Evolutionary conservation across 2,329 filamentous ascomycete genomes (phyloP), one percentile per base, ranked within the genome.

Genomic region (Tolypocladium amazonense): DNA sequence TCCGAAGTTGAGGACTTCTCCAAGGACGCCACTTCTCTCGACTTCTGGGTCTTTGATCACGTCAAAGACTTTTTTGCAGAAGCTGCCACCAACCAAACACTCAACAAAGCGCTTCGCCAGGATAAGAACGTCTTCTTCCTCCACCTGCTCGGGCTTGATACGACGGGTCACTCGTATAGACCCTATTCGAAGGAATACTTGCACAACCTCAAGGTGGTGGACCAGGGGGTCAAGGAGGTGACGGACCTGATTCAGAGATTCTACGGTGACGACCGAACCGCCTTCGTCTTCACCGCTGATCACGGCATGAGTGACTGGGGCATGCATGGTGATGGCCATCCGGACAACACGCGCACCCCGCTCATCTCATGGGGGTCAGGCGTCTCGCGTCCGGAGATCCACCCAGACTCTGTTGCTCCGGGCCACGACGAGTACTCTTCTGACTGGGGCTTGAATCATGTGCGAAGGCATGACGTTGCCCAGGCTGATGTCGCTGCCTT

Each of bases 261-360:
- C 71, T 99, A 97, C 68, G 81, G 77, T 6, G 88, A 92, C 66
- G 88, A 84, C 59, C 87, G 94, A 72, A 97, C 94, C 0, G 91
- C 95, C 0, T 99, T 93, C 71, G 85, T 99, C 20, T 99, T 99
- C 71, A 99, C 95, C 1, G 94, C 94, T 9, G 94, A 99, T 70
- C 94, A 99, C 72, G 94, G 94, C 23, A 99, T 99, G 94, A 97
- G 91, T 69, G 94, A 99, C 73, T 97, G 89, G 88, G 94, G 95
- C n/a, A 97, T 92, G 67, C 95, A 99, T 72, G 95, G 95, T 43
- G 94, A 99, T 72, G 94, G 94, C 9, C 92, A 99, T 73, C 94
- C 94, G 0, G 90, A 99, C 72, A 99, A 97, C 68, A 99, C 94
- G 3, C 85, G 94, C 57, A 99, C 94, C 0, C 94, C 94, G 0